These are phyloP conservation scores for Phlebopus sp. DNA, from an alignment of 1,284 basidiomycete species.

Conservation along the genomic window DNA sequence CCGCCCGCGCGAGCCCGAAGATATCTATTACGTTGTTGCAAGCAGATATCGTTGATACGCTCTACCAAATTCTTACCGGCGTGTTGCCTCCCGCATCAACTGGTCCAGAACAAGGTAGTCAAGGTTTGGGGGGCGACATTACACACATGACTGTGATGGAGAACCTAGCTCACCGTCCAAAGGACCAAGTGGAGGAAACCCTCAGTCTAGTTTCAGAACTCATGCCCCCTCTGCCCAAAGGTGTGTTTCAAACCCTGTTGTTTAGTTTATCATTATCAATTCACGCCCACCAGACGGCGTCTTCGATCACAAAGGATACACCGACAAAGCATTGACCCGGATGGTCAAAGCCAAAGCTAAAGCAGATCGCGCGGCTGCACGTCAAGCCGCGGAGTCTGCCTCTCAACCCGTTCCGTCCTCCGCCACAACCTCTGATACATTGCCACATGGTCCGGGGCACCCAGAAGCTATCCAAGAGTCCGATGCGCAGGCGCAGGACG, in stretches of 20 bases:
- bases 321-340: slow-evolving; percentile 77
- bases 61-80: slow-evolving; percentile 92
- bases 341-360: slow-evolving; percentile 77
- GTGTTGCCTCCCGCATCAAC: slow-evolving; percentile 71
- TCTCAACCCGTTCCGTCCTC: slow-evolving; percentile 31
- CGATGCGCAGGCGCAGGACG: slow-evolving; percentile 34
- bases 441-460: slow-evolving; percentile 15
- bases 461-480: slow-evolving; percentile 32
- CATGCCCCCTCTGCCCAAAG: slow-evolving; percentile 88
- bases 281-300: slow-evolving; percentile 70
- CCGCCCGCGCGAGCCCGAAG: slow-evolving; percentile 82
- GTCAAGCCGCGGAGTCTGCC: slow-evolving; percentile 40
- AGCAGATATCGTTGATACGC: slow-evolving; percentile 84
- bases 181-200: slow-evolving; percentile 94
- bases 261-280: background rate
- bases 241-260: slow-evolving; percentile 35
- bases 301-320: slow-evolving; percentile 88
- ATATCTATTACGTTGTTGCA: slow-evolving; percentile 84
- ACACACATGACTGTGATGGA: slow-evolving; percentile 98
- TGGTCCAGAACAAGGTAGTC: slow-evolving; percentile 61
- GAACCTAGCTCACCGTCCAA: slow-evolving; percentile 92
- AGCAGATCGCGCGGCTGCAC: slow-evolving; percentile 68
- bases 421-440: slow-evolving; percentile 19
- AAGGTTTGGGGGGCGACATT: slow-evolving; percentile 79
- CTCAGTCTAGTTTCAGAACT: slow-evolving; percentile 85